phyloP scores from a whole-genome alignment of 306 rosid genomes.

The Quercus berberidifolia region DNA sequence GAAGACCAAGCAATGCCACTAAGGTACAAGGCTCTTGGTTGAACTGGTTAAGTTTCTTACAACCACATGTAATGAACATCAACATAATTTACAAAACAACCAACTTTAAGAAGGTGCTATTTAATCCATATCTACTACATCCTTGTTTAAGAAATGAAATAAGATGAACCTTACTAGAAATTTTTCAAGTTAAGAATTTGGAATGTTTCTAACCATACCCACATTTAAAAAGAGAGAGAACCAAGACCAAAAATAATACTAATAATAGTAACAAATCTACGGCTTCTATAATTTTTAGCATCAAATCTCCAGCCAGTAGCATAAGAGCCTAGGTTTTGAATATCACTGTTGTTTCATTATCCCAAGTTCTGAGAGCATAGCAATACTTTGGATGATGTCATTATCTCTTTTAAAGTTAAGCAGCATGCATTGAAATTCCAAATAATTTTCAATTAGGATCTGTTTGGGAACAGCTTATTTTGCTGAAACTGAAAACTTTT shows the following conservation, averaged over 20 bases:
- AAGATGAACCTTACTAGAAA: not conserved
- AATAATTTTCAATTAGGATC: not conserved
- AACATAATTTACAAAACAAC: not conserved
- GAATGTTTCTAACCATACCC: not conserved
- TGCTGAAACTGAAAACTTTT: too few species aligned
- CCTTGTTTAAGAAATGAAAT: not conserved
- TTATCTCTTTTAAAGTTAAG: not conserved
- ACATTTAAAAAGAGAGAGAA: not conserved
- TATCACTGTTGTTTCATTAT: not conserved
- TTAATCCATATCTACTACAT: not conserved
- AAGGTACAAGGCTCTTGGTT: too few species aligned
- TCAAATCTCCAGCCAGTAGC: not conserved
- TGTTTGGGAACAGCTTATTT: too few species aligned
- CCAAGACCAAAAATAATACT: not conserved
- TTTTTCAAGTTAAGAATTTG: not conserved
- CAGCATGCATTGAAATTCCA: not conserved
- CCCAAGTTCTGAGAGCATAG: not conserved
- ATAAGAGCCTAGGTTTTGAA: not conserved
- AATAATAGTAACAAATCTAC: not conserved
- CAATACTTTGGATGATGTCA: not conserved
- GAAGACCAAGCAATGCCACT: too few species aligned
- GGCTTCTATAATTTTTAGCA: not conserved
- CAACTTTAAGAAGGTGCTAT: not conserved
- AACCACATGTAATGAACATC: not conserved
- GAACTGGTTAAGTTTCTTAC: conserved; percentile 7